A percentile compares a stretch with the other conserved stretches of the same genome.
Evolutionary conservation across 2,329 filamentous ascomycete genomes (phyloP).

Genomic region (Fusarium sp.): DNA sequence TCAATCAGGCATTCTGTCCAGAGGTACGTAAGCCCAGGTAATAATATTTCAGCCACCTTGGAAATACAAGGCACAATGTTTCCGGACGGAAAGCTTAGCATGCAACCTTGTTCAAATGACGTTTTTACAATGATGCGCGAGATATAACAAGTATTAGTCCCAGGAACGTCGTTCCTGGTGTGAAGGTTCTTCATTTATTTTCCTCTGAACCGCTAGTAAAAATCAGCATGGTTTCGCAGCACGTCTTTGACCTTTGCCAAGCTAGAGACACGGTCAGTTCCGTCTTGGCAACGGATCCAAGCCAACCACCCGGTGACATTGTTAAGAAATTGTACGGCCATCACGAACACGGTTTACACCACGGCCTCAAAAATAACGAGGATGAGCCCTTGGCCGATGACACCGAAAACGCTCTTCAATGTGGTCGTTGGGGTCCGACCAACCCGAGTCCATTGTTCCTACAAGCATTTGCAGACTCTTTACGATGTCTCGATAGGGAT

Average conservation of each 20-base stretch:
- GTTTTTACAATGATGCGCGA: background rate
- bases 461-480: constrained; percentile 74
- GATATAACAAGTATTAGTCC: background rate
- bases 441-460: constrained; percentile 77
- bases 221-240: constrained; percentile 49
- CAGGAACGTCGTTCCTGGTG: background rate
- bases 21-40: constrained; percentile 14
- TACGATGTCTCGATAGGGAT: constrained; percentile 67
- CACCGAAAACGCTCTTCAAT: constrained; percentile 66
- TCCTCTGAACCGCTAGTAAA: background rate
- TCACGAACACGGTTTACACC: constrained; percentile 27
- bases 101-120: constrained; percentile 13
- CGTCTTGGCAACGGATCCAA: constrained; percentile 66
- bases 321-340: constrained; percentile 68
- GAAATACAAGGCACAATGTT: background rate
- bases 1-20: constrained; percentile 1
- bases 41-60: background rate
- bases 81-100: background rate
- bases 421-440: constrained; percentile 75
- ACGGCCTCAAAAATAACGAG: constrained; percentile 18
- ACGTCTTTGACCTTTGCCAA: constrained; percentile 65
- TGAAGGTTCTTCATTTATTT: background rate
- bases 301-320: constrained; percentile 64
- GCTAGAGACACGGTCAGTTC: constrained; percentile 68
- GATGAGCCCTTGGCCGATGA: constrained; percentile 40